Conservation (phyloP, 78 protist species). For the Mantamonas sphyraenae region DNA sequence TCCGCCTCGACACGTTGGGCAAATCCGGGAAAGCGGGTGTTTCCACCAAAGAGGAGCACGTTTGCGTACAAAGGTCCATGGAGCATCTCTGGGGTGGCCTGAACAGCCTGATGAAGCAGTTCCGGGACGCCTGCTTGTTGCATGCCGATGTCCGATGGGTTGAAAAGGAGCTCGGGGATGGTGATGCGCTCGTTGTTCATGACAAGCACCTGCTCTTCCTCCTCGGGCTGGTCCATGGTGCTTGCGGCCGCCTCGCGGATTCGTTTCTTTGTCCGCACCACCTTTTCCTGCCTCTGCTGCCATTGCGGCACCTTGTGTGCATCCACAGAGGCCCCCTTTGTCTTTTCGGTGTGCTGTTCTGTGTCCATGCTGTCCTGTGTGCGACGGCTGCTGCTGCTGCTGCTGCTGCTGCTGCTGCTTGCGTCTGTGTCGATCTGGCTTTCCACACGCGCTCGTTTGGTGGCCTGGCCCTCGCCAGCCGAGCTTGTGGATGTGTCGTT, state of each 20-base stretch:
- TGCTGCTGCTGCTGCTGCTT: too few species aligned
- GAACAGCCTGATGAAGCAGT: not conserved
- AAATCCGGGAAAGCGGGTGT: not conserved
- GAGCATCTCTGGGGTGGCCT: not conserved
- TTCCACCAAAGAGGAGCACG: not conserved
- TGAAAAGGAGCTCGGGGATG: constrained; percentile 11
- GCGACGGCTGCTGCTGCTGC: too few species aligned
- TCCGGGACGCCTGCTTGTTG: constrained; percentile 3
- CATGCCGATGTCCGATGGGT: constrained; percentile 2
- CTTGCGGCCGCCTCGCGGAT: not conserved
- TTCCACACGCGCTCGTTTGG: too few species aligned
- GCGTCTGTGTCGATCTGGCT: too few species aligned
- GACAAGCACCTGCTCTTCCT: constrained; percentile 5
- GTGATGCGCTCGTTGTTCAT: not conserved
- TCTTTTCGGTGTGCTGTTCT: too few species aligned
- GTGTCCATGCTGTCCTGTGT: too few species aligned
- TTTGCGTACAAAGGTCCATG: not conserved
- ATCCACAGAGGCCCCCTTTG: too few species aligned
- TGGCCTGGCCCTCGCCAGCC: too few species aligned
- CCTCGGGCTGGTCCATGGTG: not conserved
- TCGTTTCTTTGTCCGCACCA: too few species aligned
- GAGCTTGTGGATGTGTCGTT: too few species aligned
- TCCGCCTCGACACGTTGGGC: not conserved
- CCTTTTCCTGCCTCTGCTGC: too few species aligned
- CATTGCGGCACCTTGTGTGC: too few species aligned